Evolutionary conservation across 495 filamentous ascomycete species (phyloP).

Genomic region (Sordaria brevicollis): DNA sequence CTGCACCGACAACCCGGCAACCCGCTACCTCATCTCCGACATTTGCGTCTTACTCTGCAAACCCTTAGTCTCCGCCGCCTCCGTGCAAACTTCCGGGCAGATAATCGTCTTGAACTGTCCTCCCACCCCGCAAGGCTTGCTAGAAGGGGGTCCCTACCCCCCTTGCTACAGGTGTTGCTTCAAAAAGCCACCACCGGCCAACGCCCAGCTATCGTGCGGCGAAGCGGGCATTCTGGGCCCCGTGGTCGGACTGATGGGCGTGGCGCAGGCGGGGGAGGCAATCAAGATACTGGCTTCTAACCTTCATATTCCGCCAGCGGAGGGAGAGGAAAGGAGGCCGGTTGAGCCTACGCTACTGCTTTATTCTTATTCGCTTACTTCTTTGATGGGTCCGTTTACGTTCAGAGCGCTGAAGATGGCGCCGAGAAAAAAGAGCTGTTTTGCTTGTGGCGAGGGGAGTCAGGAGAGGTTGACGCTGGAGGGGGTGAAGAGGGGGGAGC

Average conservation of each 20-base stretch:
- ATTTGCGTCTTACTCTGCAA: conserved; percentile 69
- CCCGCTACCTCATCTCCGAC: conserved; percentile 89
- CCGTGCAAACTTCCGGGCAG: conserved; percentile 78
- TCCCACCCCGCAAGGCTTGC: conserved; percentile 30
- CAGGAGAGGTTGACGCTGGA: conserved; percentile 47
- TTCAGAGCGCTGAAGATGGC: conserved; percentile 70
- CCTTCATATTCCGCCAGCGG: conserved; percentile 10
- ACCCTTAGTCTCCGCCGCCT: conserved; percentile 79
- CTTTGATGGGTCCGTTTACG: conserved; percentile 35
- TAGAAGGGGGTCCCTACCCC: conserved; percentile 28
- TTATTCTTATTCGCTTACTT: conserved; percentile 47
- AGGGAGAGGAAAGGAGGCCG: conserved; percentile 6
- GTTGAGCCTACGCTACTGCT: conserved; percentile 51
- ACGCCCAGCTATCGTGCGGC: conserved; percentile 69
- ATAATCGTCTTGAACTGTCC: conserved; percentile 73
- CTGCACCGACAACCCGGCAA: conserved; percentile 85
- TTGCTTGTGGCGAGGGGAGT: conserved; percentile 54
- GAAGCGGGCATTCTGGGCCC: conserved; percentile 89
- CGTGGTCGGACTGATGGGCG: conserved; percentile 90
- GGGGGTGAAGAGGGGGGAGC: conserved; percentile 49
- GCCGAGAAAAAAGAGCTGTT: conserved; percentile 54
- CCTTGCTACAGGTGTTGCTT: conserved; percentile 95
- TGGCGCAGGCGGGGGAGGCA: conserved; percentile 80
- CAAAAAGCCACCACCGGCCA: conserved; percentile 71
- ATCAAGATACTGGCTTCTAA: conserved; percentile 62